phyloP scores from a whole-genome alignment of 1,284 basidiomycete species.

The Rhizopogon parksii region DNA sequence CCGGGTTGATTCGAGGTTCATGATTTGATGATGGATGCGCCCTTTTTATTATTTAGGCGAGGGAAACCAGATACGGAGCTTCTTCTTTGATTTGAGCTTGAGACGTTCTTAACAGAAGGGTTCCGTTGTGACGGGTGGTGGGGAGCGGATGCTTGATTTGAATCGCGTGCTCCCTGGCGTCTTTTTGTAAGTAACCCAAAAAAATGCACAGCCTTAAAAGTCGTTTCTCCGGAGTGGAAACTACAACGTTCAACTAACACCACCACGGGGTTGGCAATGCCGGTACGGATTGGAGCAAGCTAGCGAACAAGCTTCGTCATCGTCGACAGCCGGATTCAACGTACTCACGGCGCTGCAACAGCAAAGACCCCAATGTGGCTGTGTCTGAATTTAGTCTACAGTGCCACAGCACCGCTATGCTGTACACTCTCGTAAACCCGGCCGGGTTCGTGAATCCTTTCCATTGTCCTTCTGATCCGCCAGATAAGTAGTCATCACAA shows the following conservation, averaged over 20 bases:
- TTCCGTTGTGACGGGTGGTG: constrained; percentile 10
- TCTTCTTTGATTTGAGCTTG: constrained; percentile 30
- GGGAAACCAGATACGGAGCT: constrained; percentile 19
- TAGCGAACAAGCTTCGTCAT: too few relatives aligned
- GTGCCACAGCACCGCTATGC: constrained; percentile 27
- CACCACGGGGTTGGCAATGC: too few relatives aligned
- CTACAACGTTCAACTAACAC: too few relatives aligned
- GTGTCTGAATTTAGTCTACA: constrained; percentile 29
- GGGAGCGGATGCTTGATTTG: constrained; percentile 4
- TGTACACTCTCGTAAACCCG: background rate
- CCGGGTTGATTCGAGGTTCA: constrained; percentile 30
- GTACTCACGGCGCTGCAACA: constrained; percentile 10
- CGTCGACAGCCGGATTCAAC: background rate
- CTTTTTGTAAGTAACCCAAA: constrained; percentile 12
- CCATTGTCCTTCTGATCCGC: too few relatives aligned
- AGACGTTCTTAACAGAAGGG: constrained; percentile 24
- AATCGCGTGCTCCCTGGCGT: constrained; percentile 6
- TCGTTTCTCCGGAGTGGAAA: too few relatives aligned
- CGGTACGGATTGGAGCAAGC: too few relatives aligned
- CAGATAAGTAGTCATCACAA: too few relatives aligned
- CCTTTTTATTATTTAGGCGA: constrained; percentile 34
- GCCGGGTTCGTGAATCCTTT: too few relatives aligned
- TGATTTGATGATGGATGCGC: constrained; percentile 17
- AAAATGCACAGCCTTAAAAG: constrained; percentile 16
- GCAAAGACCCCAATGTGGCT: constrained; percentile 23